Conservation (phyloP, 2,329 filamentous ascomycete species). For the Cadophora malorum region DNA sequence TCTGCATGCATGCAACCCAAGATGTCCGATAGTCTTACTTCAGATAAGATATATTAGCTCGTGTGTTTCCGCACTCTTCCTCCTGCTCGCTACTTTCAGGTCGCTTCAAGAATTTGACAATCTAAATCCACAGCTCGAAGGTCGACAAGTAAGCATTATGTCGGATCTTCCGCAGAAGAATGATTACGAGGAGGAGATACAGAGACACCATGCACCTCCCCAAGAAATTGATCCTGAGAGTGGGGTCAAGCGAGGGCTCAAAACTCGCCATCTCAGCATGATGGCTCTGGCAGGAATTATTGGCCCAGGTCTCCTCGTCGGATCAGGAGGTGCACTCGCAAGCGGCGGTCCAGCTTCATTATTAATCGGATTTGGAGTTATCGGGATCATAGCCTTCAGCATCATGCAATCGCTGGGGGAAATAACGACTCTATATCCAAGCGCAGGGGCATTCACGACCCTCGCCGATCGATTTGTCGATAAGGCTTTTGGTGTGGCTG, state of each 20-base stretch:
- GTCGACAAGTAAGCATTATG: too few species aligned
- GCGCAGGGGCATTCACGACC: constrained; percentile 73
- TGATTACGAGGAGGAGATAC: neutral
- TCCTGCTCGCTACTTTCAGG: neutral
- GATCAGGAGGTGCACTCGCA: constrained; percentile 71
- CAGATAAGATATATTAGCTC: constrained; percentile 12
- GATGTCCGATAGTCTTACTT: neutral
- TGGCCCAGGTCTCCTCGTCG: constrained; percentile 75
- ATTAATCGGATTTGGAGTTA: constrained; percentile 75
- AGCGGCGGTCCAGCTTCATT: constrained; percentile 74
- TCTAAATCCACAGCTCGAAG: too few species aligned
- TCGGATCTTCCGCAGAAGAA: constrained; percentile 13
- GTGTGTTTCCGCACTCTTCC: neutral
- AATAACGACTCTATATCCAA: constrained; percentile 75
- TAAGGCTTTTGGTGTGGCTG: constrained; percentile 69
- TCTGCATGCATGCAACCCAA: constrained; percentile 3
- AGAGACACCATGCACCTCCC: constrained; percentile 12
- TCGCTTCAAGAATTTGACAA: neutral
- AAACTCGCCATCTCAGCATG: constrained; percentile 71
- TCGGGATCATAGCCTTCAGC: constrained; percentile 69
- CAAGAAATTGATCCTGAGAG: constrained; percentile 58
- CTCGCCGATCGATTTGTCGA: constrained; percentile 75
- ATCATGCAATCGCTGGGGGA: constrained; percentile 72
- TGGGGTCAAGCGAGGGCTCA: constrained; percentile 72
- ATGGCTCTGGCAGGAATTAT: constrained; percentile 54